Evolutionary conservation across 148 eudicot genomes (phyloP).

Genomic region (Heliosperma pusillum): DNA sequence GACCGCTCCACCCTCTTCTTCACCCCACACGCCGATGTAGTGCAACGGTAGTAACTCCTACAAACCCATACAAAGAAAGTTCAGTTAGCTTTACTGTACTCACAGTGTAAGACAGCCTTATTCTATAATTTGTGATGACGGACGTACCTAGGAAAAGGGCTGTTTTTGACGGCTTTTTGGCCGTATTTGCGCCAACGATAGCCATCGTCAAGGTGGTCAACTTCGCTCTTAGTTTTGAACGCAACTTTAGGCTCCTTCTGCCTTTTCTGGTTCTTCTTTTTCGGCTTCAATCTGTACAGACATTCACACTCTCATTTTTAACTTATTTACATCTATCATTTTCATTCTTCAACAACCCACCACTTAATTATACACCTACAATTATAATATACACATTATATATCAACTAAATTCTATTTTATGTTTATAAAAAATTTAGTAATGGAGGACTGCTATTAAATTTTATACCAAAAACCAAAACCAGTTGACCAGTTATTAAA

Average conservation of each 20-base stretch:
- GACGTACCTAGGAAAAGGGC: constrained; percentile 82
- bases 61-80: not conserved
- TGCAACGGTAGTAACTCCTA: constrained; percentile 97
- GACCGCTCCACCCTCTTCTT: constrained; percentile 86
- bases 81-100: not conserved
- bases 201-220: constrained; percentile 94
- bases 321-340: not conserved
- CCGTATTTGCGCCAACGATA: constrained; percentile 99
- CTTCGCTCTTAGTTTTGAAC: constrained; percentile 83
- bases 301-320: constrained; percentile 2
- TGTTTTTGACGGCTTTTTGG: constrained; percentile 90
- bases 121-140: not conserved
- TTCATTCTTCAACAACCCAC: constrained; percentile 20
- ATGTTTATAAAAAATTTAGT: constrained; percentile 7
- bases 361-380: not conserved
- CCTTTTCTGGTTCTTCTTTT: constrained; percentile 72
- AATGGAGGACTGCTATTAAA: not conserved
- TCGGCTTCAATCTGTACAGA: constrained; percentile 41
- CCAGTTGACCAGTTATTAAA: constrained; percentile 15
- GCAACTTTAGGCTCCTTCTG: constrained; percentile 77
- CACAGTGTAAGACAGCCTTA: not conserved
- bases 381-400: not conserved
- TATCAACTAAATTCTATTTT: not conserved
- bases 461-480: constrained; percentile 26
- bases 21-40: constrained; percentile 76